phyloP scores from a whole-genome alignment of 2,329 filamentous ascomycete genomes.

The Colletotrichum noveboracense region DNA sequence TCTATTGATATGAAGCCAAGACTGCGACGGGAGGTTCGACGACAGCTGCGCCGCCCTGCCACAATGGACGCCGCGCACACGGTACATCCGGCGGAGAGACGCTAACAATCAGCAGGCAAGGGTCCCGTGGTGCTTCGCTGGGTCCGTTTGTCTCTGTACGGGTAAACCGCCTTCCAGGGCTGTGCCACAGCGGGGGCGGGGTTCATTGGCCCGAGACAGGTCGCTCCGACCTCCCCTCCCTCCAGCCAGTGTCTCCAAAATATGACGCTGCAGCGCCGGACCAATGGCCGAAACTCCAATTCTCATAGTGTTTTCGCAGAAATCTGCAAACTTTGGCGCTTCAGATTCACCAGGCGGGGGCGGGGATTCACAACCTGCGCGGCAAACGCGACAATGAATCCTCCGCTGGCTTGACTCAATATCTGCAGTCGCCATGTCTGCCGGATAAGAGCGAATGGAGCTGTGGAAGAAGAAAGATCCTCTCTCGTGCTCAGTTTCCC shows the following conservation, averaged over 20 bases:
- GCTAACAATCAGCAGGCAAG: neutral
- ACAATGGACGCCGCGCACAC: neutral
- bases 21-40: conserved; percentile 6
- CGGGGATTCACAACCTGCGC: neutral
- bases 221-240: neutral
- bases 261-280: neutral
- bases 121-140: neutral
- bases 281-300: conserved; percentile 15
- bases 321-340: neutral
- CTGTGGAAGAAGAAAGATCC: neutral
- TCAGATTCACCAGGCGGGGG: neutral
- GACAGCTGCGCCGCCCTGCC: neutral
- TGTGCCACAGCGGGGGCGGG: conserved; percentile 12
- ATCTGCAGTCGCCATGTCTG: neutral
- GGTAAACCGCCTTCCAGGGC: neutral
- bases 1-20: conserved; percentile 19
- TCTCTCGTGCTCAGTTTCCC: neutral
- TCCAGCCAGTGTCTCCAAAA: neutral
- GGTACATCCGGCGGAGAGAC: neutral
- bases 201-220: conserved; percentile 2
- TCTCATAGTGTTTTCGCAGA: neutral
- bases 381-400: neutral
- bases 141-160: neutral
- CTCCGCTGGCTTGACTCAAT: neutral
- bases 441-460: neutral